Conservation (phyloP, 208 protist genomes). For the Wallacemonas sp. region DNA sequence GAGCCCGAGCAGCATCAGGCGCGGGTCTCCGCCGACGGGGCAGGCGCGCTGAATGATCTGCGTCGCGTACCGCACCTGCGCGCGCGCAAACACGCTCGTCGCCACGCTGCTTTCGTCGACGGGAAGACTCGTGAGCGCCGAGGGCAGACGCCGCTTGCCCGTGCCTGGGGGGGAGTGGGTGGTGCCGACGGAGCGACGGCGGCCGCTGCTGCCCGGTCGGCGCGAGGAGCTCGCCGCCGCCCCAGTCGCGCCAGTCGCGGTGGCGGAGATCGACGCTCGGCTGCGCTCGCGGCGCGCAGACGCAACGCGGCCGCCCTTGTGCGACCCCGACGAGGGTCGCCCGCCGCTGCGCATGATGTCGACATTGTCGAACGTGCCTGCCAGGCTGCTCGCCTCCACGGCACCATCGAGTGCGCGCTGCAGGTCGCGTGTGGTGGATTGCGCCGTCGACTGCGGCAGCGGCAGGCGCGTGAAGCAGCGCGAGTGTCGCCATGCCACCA, state of each 20-base stretch:
- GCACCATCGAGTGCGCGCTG: not conserved
- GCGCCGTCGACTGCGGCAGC: not conserved
- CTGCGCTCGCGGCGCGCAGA: constrained; percentile 1
- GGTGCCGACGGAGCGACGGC: too few species aligned
- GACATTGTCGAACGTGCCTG: not conserved
- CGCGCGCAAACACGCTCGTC: not conserved
- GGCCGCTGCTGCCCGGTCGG: not conserved
- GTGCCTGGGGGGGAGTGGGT: too few species aligned
- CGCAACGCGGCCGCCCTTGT: not conserved
- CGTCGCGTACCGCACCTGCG: not conserved
- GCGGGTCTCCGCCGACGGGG: not conserved
- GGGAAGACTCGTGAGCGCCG: too few species aligned
- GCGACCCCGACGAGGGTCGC: not conserved
- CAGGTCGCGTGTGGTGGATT: not conserved
- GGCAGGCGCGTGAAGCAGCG: not conserved
- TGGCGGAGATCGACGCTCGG: not conserved
- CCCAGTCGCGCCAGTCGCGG: not conserved
- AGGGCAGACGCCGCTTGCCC: too few species aligned
- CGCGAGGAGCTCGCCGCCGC: too few species aligned
- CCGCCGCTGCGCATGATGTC: not conserved
- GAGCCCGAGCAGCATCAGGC: constrained; percentile 1
- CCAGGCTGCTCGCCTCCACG: not conserved
- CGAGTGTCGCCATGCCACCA: constrained; percentile 11
- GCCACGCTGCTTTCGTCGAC: not conserved
- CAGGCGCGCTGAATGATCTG: constrained; percentile 3